These are phyloP conservation scores for Peronospora belbahrii DNA, from an alignment of 352 stramenopile genomes.

Conservation along the genomic window DNA sequence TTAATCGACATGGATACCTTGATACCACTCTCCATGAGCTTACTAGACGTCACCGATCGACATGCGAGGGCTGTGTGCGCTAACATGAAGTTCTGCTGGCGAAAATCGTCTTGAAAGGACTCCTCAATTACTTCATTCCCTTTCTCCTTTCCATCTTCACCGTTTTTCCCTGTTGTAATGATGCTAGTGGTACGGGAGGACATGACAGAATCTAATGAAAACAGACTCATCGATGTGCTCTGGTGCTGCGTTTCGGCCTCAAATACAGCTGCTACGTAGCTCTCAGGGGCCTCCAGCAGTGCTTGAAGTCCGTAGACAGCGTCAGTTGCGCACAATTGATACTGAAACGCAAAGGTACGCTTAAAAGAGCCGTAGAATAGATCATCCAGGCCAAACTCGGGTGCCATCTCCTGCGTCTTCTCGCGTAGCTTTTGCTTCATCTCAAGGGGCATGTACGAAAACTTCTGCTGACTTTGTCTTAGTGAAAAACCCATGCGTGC, in stretches of 20 bases:
- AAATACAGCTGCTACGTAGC: constrained; percentile 57
- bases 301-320: constrained; percentile 92
- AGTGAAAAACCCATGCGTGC: constrained; percentile 97
- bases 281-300: constrained; percentile 86
- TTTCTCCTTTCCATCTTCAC: constrained; percentile 19
- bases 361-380: constrained; percentile 96
- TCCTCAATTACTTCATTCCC: constrained; percentile 15
- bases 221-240: constrained; percentile 34
- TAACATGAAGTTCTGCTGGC: constrained; percentile 77
- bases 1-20: constrained; percentile 93
- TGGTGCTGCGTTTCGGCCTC: constrained; percentile 54
- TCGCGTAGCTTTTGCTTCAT: constrained; percentile 90
- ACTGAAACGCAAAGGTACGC: constrained; percentile 91
- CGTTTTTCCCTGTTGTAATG: neutral
- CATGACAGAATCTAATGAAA: constrained; percentile 24
- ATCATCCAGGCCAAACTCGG: constrained; percentile 93
- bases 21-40: constrained; percentile 89
- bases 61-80: constrained; percentile 66
- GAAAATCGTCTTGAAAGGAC: constrained; percentile 42
- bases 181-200: constrained; percentile 2
- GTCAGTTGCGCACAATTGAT: constrained; percentile 91
- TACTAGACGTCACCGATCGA: constrained; percentile 54
- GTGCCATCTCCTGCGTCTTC: constrained; percentile 87
- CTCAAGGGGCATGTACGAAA: constrained; percentile 91
- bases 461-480: constrained; percentile 92